A percentile compares a stretch with the other conserved stretches of the same genome.
Conservation (phyloP, 2,329 filamentous ascomycete genomes). For the Alternaria conjuncta region DNA sequence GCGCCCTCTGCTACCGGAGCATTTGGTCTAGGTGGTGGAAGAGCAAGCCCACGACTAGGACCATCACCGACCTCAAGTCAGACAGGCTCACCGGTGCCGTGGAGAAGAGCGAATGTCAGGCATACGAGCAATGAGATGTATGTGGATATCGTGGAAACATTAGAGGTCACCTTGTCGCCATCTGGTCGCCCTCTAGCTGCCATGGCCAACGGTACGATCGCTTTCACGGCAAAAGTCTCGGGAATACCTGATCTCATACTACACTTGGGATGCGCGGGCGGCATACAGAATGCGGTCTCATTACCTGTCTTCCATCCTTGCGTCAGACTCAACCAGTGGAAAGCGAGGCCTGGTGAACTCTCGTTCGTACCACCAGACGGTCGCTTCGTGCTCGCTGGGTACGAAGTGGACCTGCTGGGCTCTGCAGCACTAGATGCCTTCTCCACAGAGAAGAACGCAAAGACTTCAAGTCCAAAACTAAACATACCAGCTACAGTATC, state of each 20-base stretch:
- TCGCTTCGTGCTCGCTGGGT: constrained; percentile 89
- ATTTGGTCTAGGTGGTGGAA: constrained; percentile 15
- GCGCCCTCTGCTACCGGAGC: constrained; percentile 21
- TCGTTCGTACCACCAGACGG: constrained; percentile 96
- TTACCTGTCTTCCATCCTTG: constrained; percentile 96
- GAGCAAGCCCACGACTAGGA: constrained; percentile 30
- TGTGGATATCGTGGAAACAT: constrained; percentile 90
- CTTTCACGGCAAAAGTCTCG: constrained; percentile 93
- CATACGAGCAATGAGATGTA: constrained; percentile 98
- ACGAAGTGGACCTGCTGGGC: constrained; percentile 89
- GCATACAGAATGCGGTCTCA: constrained; percentile 76
- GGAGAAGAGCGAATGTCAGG: constrained; percentile 88
- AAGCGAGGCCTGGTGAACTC: constrained; percentile 85
- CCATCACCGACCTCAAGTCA: constrained; percentile 32
- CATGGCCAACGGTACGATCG: constrained; percentile 88
- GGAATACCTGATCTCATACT: constrained; percentile 91
- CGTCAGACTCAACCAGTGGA: constrained; percentile 88
- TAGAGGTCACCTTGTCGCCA: constrained; percentile 86
- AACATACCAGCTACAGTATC: constrained; percentile 84
- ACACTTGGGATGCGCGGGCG: constrained; percentile 74
- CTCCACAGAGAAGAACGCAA: constrained; percentile 30
- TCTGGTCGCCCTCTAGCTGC: constrained; percentile 87
- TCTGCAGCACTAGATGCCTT: constrained; percentile 58
- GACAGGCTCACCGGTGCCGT: constrained; percentile 69
- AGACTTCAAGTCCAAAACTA: constrained; percentile 58